These are phyloP conservation scores for Limnanthes douglasii DNA, from an alignment of 345 rosid species.

Conservation along the genomic window DNA sequence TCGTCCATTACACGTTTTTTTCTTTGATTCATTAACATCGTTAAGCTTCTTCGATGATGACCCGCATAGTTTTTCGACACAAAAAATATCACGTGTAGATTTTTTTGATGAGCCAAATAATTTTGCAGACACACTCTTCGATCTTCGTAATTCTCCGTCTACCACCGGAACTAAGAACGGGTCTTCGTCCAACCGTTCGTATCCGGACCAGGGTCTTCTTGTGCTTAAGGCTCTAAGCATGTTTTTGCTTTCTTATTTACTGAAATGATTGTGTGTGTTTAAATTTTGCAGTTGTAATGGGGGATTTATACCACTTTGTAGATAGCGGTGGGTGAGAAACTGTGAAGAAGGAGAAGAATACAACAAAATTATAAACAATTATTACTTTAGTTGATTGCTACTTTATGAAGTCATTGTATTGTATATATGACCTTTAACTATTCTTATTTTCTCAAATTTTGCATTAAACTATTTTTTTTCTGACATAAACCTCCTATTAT, in stretches of 20 bases:
- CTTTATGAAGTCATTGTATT: too few relatives aligned
- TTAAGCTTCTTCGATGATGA: slow-evolving; percentile 17
- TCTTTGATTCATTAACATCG: slow-evolving; percentile 7
- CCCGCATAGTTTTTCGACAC: slow-evolving; percentile 10
- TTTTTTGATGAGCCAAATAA: slow-evolving; percentile 15
- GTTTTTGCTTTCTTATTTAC: slow-evolving; percentile 1
- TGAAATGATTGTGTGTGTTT: too few relatives aligned
- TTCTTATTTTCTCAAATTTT: too few relatives aligned
- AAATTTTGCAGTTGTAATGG: too few relatives aligned
- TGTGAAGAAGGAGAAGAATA: too few relatives aligned
- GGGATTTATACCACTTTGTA: too few relatives aligned
- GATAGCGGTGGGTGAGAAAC: too few relatives aligned
- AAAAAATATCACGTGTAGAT: slow-evolving; percentile 10
- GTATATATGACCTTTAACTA: too few relatives aligned
- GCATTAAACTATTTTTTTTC: too few relatives aligned
- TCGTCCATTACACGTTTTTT: slow-evolving; percentile 20
- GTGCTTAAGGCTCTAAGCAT: slow-evolving; percentile 59
- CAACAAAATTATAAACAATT: too few relatives aligned
- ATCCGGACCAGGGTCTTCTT: slow-evolving; percentile 23
- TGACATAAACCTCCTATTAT: too few relatives aligned
- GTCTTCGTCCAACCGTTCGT: slow-evolving; percentile 32
- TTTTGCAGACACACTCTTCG: slow-evolving; percentile 11
- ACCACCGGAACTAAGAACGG: slow-evolving; percentile 14
- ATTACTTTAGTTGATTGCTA: too few relatives aligned
- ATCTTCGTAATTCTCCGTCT: slow-evolving; percentile 16